Conservation (phyloP, 164 flowering plant genomes). For the Chimonanthus praecox region DNA sequence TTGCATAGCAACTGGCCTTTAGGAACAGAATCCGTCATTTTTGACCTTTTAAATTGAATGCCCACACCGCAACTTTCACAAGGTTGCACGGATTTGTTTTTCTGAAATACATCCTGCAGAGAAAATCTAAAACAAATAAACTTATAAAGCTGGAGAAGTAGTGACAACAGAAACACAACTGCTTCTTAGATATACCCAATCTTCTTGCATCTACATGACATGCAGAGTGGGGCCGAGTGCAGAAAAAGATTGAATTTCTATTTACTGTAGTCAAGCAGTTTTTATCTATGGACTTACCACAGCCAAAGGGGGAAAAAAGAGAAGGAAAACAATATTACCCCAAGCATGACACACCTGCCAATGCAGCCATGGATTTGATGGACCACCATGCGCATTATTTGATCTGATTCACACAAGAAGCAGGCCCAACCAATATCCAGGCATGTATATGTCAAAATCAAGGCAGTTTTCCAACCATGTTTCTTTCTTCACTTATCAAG, state of each 20-base stretch:
- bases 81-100: conserved; percentile 26
- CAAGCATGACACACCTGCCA: background rate
- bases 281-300: background rate
- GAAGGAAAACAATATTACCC: background rate
- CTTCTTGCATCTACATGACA: background rate
- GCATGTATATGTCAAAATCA: too few relatives aligned
- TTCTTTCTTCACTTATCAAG: too few relatives aligned
- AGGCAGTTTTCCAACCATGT: too few relatives aligned
- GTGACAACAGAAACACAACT: background rate
- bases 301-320: background rate
- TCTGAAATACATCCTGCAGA: conserved; percentile 36
- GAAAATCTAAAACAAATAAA: conserved; percentile 4
- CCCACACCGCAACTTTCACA: conserved; percentile 67
- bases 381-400: too few relatives aligned
- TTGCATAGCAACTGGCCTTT: conserved; percentile 1
- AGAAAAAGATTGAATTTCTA: too few relatives aligned
- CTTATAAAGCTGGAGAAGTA: background rate
- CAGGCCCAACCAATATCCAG: too few relatives aligned
- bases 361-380: too few relatives aligned
- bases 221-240: background rate
- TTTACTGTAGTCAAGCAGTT: background rate
- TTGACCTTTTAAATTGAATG: conserved; percentile 40
- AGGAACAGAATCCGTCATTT: conserved; percentile 15
- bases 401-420: too few relatives aligned
- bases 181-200: background rate